Base-by-base conservation (phyloP, 495 filamentous ascomycete species). In the Lentithecium fluviatile region DNA sequence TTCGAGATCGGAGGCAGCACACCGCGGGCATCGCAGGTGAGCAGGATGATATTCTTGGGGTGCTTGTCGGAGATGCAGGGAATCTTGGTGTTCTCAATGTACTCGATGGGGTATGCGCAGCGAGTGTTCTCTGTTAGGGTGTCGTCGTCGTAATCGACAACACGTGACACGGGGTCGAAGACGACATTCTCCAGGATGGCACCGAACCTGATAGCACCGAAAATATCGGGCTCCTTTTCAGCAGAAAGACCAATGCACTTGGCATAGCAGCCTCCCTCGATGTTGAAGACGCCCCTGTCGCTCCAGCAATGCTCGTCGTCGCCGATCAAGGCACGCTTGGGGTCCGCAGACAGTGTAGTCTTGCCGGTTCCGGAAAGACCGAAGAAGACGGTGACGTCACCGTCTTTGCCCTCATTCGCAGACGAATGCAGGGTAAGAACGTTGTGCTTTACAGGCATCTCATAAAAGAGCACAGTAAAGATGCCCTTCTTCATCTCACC, bases 271-370 rank as follows among this genome's bases (percentile, higher is more conserved):
- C 94, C 94, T 71, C 94, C 94, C 81, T 98, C 94, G 62, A 98
- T 97, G 84, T 98, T 98, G 86, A 98, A 98, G 71, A 98, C 87
- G 74, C 94, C 94, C 32, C 74, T 83, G 74, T 98, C 94, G 68
- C 87, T 91, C 94, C 94, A 98, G 86, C 92, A 96, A 83, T 98
- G 94, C 85, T 98, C 94, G 76, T 98, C 94, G 69, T 98, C 94
- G 77, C 94, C 94, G 68, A 98, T 98, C 63, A 98, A 78, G 56
- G 88, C 86, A 74, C 94, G 90, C 80, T 97, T 95, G 73, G 90
- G 90, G 73, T 98, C 94, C 47, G 94, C 94, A 56, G 94, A 97
- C 49, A 98, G 81, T 24, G 94, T 98, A 51, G 94, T 98, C 86
- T 98, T 98, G 76, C 94, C 94, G 47, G 94, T 98, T 67, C 94